These are phyloP conservation scores for Jimgerdemannia lactiflua DNA, from an alignment of 192 early-diverging fungal species.

Conservation along the genomic window DNA sequence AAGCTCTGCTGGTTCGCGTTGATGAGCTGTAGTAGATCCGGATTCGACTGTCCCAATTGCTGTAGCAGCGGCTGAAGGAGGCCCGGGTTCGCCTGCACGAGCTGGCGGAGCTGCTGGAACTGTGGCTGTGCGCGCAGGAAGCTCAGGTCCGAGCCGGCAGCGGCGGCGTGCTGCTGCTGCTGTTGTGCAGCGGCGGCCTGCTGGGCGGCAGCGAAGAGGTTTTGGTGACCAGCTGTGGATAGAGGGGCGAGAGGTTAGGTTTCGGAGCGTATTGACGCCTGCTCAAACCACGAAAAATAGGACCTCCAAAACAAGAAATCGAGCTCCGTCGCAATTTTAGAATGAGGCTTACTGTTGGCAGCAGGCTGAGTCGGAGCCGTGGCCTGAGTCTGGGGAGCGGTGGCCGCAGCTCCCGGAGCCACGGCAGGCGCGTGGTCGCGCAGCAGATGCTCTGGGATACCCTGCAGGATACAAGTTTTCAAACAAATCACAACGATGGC, in stretches of 20 bases:
- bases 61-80: slow-evolving; percentile 83
- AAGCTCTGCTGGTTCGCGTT: slow-evolving; percentile 77
- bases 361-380: slow-evolving; percentile 10
- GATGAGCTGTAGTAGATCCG: slow-evolving; percentile 78
- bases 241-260: not conserved
- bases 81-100: slow-evolving; percentile 83
- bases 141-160: slow-evolving; percentile 33
- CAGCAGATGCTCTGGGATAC: slow-evolving; percentile 72
- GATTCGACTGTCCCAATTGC: slow-evolving; percentile 82
- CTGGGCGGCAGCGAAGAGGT: slow-evolving; percentile 10
- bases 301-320: not conserved
- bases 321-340: not conserved
- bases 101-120: slow-evolving; percentile 87
- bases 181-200: slow-evolving; percentile 25
- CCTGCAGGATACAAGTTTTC: slow-evolving; percentile 37
- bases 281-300: too few species aligned
- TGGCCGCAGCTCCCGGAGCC: slow-evolving; percentile 35
- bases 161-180: slow-evolving; percentile 31
- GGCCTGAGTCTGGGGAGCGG: slow-evolving; percentile 5
- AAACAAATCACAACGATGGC: not conserved
- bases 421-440: slow-evolving; percentile 40
- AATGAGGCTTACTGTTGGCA: not conserved
- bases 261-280: too few species aligned
- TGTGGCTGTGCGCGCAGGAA: slow-evolving; percentile 78
- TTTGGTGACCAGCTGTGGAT: not conserved